phyloP scores from a whole-genome alignment of 768 basidiomycete genomes.

The Hygrophorus russula region DNA sequence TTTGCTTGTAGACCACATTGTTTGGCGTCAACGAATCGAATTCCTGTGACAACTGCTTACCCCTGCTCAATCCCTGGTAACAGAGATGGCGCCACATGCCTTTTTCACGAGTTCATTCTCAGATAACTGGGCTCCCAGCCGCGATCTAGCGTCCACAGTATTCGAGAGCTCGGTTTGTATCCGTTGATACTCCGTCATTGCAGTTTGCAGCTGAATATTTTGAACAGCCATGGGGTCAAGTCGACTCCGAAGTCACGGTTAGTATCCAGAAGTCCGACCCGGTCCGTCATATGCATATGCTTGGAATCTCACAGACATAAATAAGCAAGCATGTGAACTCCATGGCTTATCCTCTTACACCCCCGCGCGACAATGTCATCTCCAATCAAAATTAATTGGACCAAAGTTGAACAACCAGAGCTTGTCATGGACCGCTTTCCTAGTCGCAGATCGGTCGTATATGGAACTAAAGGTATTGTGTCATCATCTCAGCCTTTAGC shows the following conservation, averaged over 20 bases:
- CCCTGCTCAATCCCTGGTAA: background rate
- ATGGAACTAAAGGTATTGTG: conserved; percentile 80
- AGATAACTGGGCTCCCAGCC: conserved; percentile 80
- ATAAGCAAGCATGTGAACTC: background rate
- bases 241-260: background rate
- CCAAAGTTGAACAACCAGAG: conserved; percentile 58
- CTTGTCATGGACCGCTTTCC: conserved; percentile 59
- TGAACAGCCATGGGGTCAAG: conserved; percentile 38
- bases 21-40: conserved; percentile 61
- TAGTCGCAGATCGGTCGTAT: conserved; percentile 79
- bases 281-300: no score
- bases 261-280: background rate
- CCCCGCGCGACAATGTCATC: conserved; percentile 11
- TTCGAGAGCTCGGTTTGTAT: conserved; percentile 63
- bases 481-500: conserved; percentile 88
- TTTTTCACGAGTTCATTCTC: conserved; percentile 92
- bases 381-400: conserved; percentile 32
- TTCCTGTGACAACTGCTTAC: conserved; percentile 43
- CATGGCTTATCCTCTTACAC: conserved; percentile 1
- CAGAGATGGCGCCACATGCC: conserved; percentile 26
- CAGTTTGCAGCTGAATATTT: conserved; percentile 50
- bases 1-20: conserved; percentile 81
- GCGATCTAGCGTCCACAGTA: conserved; percentile 71
- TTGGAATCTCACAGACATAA: no score
- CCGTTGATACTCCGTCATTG: conserved; percentile 70